Evolutionary conservation across 139 green algal genomes (phyloP), one percentile per base, ranked within the genome.

Genomic region (Picochlorum sp.): DNA sequence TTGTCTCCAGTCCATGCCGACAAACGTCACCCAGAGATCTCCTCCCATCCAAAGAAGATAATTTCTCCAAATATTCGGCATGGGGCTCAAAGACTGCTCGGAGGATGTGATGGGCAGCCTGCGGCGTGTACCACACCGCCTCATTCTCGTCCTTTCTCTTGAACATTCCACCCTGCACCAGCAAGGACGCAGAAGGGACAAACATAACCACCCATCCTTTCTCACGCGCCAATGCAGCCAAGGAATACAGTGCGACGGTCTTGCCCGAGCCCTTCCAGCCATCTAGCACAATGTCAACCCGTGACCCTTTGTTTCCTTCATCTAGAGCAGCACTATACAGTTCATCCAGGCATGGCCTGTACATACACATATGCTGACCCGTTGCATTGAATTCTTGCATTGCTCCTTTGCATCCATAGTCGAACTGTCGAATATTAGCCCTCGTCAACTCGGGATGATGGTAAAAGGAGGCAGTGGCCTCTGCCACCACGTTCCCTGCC

Each of bases 151-250:
- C 52, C 18, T 66, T 49, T 7, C 64, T 47, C 24, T 71, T 56
- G 61, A 80, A 85, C 56, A 56, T 74, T 30, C 83, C 84, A 32
- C 84, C 80, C 10, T 74, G 52, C 7, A 81, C 73, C 15, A 92
- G 54, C 3, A 59, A 60, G 0, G 46, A 50, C 10, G 82, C 85
- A 8, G 74, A 74, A 14, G 84, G 84, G 1, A 92, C 34, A 69
- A 92, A 92, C 34, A 90, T 51, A 4, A 75, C 82, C 8, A 92
- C 4, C 76, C 79, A 84, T 28, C 75, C 85, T 3, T 69, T 66
- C 47, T 54, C 52, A 11, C 85, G 69, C 0, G 78, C 84, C 71
- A 74, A 83, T 41, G 83, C 71, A 58, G 82, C 85, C 18, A 85
- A 62, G 15, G 64, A 37, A 38, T 69, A 78, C 15, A 91, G 58